These are phyloP conservation scores for Syncephalastrum contaminatum DNA, from an alignment of 371 early-diverging fungal genomes.

Conservation along the genomic window DNA sequence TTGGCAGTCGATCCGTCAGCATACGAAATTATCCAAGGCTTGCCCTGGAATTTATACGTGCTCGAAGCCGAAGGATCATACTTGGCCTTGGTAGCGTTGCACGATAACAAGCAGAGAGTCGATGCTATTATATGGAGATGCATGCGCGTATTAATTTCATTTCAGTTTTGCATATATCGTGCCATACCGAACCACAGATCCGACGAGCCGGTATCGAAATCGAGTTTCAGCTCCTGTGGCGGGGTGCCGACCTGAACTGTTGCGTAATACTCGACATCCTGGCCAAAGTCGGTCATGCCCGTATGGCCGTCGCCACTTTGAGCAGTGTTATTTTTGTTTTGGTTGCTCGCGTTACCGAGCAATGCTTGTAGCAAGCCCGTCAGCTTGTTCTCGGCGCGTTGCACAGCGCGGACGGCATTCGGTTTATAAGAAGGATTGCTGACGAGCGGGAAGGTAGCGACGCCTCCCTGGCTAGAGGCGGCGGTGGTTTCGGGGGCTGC, in stretches of 20 bases:
- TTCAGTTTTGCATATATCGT: no score
- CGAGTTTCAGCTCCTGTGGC: constrained; percentile 59
- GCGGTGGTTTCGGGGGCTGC: constrained; percentile 5
- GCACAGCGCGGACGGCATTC: constrained; percentile 13
- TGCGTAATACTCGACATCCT: constrained; percentile 54
- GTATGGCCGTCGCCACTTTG: constrained; percentile 7
- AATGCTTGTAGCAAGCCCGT: no score
- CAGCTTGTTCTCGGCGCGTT: constrained; percentile 1
- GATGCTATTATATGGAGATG: constrained; percentile 10
- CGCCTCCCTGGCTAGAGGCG: background rate
- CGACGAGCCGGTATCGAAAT: constrained; percentile 74
- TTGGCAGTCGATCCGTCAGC: constrained; percentile 43
- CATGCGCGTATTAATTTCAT: background rate
- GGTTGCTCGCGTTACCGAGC: no score
- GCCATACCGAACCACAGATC: constrained; percentile 56
- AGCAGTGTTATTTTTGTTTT: no score
- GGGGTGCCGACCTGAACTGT: constrained; percentile 65
- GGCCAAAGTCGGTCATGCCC: constrained; percentile 19
- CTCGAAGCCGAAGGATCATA: constrained; percentile 21
- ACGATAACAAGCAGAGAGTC: constrained; percentile 11
- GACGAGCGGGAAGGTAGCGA: constrained; percentile 2
- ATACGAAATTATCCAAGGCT: constrained; percentile 33
- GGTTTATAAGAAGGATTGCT: constrained; percentile 19
- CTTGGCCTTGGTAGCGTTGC: constrained; percentile 7
- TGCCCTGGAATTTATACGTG: constrained; percentile 30